phyloP scores from a whole-genome alignment of 257 asterid species.

The Plantago major region DNA sequence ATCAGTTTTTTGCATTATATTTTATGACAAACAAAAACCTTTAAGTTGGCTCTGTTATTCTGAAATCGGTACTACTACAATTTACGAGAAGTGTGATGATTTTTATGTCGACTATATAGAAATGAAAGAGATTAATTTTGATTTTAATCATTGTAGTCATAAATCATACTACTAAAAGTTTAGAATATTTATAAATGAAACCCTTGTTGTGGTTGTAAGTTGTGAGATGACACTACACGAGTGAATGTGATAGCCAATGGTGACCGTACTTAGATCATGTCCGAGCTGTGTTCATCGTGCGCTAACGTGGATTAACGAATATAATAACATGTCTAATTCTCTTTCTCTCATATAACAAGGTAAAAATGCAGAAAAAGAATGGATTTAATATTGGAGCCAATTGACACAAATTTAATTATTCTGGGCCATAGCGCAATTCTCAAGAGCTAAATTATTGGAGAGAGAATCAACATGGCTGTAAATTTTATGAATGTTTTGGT shows the following conservation, averaged over 20 bases:
- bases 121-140: no score
- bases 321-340: slow-evolving; percentile 58
- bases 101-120: no score
- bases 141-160: no score
- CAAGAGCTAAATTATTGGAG: slow-evolving; percentile 38
- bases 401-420: no score
- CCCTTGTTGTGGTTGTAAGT: no score
- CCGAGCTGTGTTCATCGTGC: slow-evolving; percentile 92
- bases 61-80: no score
- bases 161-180: no score
- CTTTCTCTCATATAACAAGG: not conserved
- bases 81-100: no score
- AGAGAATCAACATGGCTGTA: slow-evolving; percentile 56
- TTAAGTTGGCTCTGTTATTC: no score
- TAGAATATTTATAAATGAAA: no score
- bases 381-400: not conserved
- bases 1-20: no score
- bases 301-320: slow-evolving; percentile 86
- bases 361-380: slow-evolving; percentile 21
- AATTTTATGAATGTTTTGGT: slow-evolving; percentile 20
- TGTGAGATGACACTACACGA: slow-evolving; percentile 36
- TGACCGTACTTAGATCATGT: slow-evolving; percentile 26
- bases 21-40: no score
- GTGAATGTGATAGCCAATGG: slow-evolving; percentile 24
- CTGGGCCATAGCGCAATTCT: slow-evolving; percentile 28